Conservation (phyloP, 106 monocot species). For the Vanilla planifolia region DNA sequence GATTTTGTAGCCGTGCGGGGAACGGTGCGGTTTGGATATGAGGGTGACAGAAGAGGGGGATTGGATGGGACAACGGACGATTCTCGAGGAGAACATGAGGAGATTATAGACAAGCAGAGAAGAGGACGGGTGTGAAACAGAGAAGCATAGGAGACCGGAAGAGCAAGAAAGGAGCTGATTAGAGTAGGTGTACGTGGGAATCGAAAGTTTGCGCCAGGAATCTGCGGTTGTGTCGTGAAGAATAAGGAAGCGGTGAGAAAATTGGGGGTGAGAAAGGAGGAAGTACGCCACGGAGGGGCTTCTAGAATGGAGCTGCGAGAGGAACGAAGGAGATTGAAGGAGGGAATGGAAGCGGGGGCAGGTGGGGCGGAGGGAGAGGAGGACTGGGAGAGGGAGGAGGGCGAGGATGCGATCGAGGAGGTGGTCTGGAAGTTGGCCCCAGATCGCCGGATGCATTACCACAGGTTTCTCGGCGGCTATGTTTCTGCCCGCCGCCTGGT, state of each 20-base stretch:
- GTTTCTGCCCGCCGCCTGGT: not conserved
- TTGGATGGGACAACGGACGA: constrained; percentile 10
- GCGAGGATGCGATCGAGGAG: constrained; percentile 26
- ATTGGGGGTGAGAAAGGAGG: constrained; percentile 36
- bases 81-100: constrained; percentile 23
- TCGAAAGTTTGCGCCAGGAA: constrained; percentile 15
- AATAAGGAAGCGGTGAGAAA: constrained; percentile 23
- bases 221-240: constrained; percentile 22
- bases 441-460: constrained; percentile 23
- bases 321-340: constrained; percentile 14
- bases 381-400: constrained; percentile 20
- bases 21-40: not conserved
- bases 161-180: constrained; percentile 15
- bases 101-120: constrained; percentile 23
- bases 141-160: constrained; percentile 5
- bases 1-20: constrained; percentile 29
- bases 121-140: constrained; percentile 1
- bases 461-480: not conserved
- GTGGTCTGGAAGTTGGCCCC: constrained; percentile 23
- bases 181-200: constrained; percentile 5
- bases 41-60: constrained; percentile 6
- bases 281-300: constrained; percentile 15
- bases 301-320: constrained; percentile 10
- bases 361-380: constrained; percentile 20
- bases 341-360: constrained; percentile 20